These are phyloP conservation scores for Skeletonema costatum DNA, from an alignment of 108 stramenopile species.

Conservation along the genomic window DNA sequence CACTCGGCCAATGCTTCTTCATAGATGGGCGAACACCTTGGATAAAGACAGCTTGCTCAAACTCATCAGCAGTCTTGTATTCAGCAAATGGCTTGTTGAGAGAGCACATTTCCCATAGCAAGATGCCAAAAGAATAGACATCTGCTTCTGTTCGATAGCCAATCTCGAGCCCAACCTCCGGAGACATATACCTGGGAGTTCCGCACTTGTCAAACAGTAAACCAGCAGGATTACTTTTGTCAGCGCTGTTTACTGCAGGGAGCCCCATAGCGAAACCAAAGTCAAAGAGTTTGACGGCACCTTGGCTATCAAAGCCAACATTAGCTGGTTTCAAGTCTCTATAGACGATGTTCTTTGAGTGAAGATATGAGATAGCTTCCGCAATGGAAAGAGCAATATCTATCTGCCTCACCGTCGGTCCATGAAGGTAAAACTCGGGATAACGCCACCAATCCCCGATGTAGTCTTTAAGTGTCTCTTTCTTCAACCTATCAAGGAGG, in stretches of 20 bases:
- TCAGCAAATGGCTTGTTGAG: slow-evolving; percentile 52
- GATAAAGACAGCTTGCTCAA: slow-evolving; percentile 39
- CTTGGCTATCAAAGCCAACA: slow-evolving; percentile 50
- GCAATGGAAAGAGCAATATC: slow-evolving; percentile 39
- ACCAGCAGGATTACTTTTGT: neutral
- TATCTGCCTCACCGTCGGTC: slow-evolving; percentile 11
- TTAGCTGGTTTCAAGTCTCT: slow-evolving; percentile 71
- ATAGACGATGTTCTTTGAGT: slow-evolving; percentile 61
- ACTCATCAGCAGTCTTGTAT: slow-evolving; percentile 36
- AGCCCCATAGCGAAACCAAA: slow-evolving; percentile 61
- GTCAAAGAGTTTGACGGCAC: slow-evolving; percentile 58
- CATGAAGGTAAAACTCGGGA: neutral
- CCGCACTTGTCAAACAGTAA: slow-evolving; percentile 47
- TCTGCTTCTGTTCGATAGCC: slow-evolving; percentile 50
- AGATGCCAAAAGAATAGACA: slow-evolving; percentile 63
- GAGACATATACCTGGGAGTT: slow-evolving; percentile 43
- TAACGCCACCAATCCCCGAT: neutral
- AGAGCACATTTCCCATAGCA: slow-evolving; percentile 59
- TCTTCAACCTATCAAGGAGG: slow-evolving; percentile 1
- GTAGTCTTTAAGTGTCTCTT: neutral
- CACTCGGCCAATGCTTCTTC: slow-evolving; percentile 29
- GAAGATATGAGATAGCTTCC: slow-evolving; percentile 63
- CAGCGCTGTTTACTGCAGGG: slow-evolving; percentile 8
- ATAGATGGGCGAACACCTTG: slow-evolving; percentile 43
- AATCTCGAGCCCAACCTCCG: slow-evolving; percentile 27